Base-by-base conservation (phyloP, 345 rosid species). In the Raphanus sativus region DNA sequence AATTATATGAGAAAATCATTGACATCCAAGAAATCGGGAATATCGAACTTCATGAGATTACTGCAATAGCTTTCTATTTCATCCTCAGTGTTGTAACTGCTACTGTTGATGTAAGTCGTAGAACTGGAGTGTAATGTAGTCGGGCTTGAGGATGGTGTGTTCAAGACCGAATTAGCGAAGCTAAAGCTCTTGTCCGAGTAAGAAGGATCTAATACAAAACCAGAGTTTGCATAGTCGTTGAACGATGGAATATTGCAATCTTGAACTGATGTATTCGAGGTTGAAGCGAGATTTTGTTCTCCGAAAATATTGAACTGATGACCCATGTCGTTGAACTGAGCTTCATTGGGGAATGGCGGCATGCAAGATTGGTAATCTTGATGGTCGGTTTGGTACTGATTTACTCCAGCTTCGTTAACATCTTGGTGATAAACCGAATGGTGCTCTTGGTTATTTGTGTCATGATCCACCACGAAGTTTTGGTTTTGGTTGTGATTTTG, bases 31-130 rank as follows among this genome's bases (percentile, higher is more conserved):
- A 87, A 68, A 45, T 88, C 90, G 1, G 88, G 80, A 71, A 90
- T 75, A 78, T 88, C 91, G 70, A 89, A 87, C 85, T 84, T 86
- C 67, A 86, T 75, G 65, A 86, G 55, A 62, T 82, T 73, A 82
- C 95, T 90, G 80, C 91, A 86, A 58, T 85, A 85, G 80, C 94
- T 94, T 63, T 90, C 97, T 75, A 85, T 85, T 75, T 89, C 98
- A 48, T 91, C 98, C 75, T 90, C 94, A 34, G 85, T 85, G 75
- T 86, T 77, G 84, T 83, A 65, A 71, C 74, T 75, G 74, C 86
- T 69, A 62, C 84, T 59, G 50, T 88, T 86, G 77, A 87, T 72
- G 50, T 83, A 83, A 1, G 89, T 86, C 25, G 65, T 67, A 5
- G 97, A 85, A 54, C 82, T 83, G 9, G 97, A 90, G 71, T 85